Evolutionary conservation across 495 filamentous ascomycete genomes (phyloP), one percentile per base, ranked within the genome.

Genomic region (Aspergillus funiculosus): DNA sequence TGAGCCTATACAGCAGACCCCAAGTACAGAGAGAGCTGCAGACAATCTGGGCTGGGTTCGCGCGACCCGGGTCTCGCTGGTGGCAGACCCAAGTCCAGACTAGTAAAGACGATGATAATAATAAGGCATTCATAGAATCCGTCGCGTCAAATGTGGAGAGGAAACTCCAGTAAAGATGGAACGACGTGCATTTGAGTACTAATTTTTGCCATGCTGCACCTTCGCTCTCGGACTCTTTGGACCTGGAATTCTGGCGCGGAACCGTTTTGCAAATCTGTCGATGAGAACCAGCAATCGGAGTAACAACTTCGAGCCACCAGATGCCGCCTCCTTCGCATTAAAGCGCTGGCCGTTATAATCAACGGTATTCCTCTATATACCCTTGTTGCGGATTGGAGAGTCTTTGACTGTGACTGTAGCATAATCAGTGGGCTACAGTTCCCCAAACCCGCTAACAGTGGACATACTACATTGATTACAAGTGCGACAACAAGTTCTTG

Each of bases 81-180:
- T n/a, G n/a, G n/a, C n/a, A n/a, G n/a, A n/a, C n/a, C n/a, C n/a
- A n/a, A n/a, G n/a, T n/a, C n/a, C n/a, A n/a, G n/a, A n/a, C n/a
- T n/a, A n/a, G n/a, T n/a, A n/a, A n/a, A n/a, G n/a, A n/a, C n/a
- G n/a, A n/a, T n/a, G n/a, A n/a, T n/a, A n/a, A n/a, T n/a, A n/a
- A n/a, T n/a, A n/a, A n/a, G n/a, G n/a, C n/a, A n/a, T n/a, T n/a
- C 8, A 18, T 10, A 83, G 80, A 53, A 73, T 72, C 37, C 71
- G 81, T 30, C 71, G 73, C 51, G 80, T 85, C 20, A 83, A 84
- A 63, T 85, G 81, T 62, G 81, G 79, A 59, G 81, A 85, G 58
- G 68, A 66, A 46, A 78, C 49, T 35, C 13, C 48, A 18, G 56
- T 42, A 4, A 5, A 31, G 10, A 50, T 52, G n/a, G 62, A 67